Percentiles rank a stretch among this genome's conserved stretches.
phyloP scores from a whole-genome alignment of 805 yeast species.

The Candida ortonii region DNA sequence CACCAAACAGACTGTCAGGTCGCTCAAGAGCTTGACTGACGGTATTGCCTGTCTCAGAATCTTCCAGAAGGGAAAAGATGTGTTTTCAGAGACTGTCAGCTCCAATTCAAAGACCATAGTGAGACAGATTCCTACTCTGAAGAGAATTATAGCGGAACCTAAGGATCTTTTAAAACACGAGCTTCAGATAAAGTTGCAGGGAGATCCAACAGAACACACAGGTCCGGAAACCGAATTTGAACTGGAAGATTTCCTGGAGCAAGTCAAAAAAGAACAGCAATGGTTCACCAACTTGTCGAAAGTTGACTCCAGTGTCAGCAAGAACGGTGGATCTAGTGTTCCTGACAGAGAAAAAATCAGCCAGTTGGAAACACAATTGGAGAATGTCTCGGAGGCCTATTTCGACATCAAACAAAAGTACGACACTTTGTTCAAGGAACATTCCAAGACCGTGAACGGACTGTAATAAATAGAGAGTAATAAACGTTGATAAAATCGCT shows the following conservation, averaged over 20 bases:
- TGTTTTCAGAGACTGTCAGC: conserved; percentile 14
- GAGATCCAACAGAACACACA: conserved; percentile 14
- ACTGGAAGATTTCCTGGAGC: conserved; percentile 48
- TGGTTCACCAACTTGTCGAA: conserved; percentile 44
- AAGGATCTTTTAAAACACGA: conserved; percentile 42
- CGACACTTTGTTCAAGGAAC: conserved; percentile 54
- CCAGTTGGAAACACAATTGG: conserved; percentile 44
- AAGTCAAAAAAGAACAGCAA: conserved; percentile 49
- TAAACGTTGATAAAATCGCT: not conserved
- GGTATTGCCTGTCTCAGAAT: conserved; percentile 26
- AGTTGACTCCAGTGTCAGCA: conserved; percentile 36
- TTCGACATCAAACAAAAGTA: conserved; percentile 55
- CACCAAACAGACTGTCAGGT: conserved; percentile 64
- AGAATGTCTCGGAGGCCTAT: conserved; percentile 56
- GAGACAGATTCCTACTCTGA: conserved; percentile 59
- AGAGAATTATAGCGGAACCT: conserved; percentile 51
- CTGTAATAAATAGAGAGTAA: conserved; percentile 7
- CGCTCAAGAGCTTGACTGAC: conserved; percentile 39
- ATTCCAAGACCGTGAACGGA: conserved; percentile 36
- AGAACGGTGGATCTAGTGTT: conserved; percentile 4
- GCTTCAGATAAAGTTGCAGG: conserved; percentile 36
- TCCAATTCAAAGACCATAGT: conserved; percentile 33
- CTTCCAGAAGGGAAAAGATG: conserved; percentile 16
- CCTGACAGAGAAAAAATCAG: conserved; percentile 31
- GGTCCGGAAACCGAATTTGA: conserved; percentile 29